A percentile compares a stretch with the other conserved stretches of the same genome.
These are phyloP conservation scores for Starmerella tilneyi DNA, from an alignment of 805 yeast species.

Conservation along the genomic window DNA sequence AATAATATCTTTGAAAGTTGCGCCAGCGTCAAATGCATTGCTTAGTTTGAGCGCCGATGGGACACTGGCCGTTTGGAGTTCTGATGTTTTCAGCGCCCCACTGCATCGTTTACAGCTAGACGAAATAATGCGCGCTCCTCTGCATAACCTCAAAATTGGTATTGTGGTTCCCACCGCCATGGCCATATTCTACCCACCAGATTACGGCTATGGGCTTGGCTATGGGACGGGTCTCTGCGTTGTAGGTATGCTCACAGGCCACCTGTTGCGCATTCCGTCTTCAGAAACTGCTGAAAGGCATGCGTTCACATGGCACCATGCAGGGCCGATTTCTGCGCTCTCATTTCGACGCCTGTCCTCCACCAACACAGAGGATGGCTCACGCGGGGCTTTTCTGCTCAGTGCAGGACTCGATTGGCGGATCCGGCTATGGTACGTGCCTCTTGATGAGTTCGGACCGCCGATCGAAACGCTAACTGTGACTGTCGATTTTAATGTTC, in stretches of 20 bases:
- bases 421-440: slow-evolving; percentile 17
- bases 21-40: slow-evolving; percentile 27
- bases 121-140: slow-evolving; percentile 7
- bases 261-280: slow-evolving; percentile 16
- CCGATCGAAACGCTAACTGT: slow-evolving; percentile 1
- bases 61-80: slow-evolving; percentile 32
- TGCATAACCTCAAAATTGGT: slow-evolving; percentile 6
- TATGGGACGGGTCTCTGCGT: slow-evolving; percentile 17
- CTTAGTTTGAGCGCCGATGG: slow-evolving; percentile 35
- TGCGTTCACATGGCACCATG: slow-evolving; percentile 12
- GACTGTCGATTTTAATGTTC: slow-evolving; percentile 11
- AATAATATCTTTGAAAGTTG: slow-evolving; percentile 27
- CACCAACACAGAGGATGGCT: background rate
- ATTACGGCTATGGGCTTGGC: slow-evolving; percentile 13
- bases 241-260: slow-evolving; percentile 17
- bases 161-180: slow-evolving; percentile 16
- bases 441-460: slow-evolving; percentile 8
- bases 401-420: slow-evolving; percentile 22
- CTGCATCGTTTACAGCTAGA: slow-evolving; percentile 27
- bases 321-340: slow-evolving; percentile 13
- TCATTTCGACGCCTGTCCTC: slow-evolving; percentile 5
- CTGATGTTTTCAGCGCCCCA: slow-evolving; percentile 33
- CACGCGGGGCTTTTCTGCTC: slow-evolving; percentile 6
- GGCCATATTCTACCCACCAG: slow-evolving; percentile 9
- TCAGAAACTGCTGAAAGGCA: slow-evolving; percentile 1